phyloP scores from a whole-genome alignment of 805 yeast species.

The Pichia gijzeniarum region DNA sequence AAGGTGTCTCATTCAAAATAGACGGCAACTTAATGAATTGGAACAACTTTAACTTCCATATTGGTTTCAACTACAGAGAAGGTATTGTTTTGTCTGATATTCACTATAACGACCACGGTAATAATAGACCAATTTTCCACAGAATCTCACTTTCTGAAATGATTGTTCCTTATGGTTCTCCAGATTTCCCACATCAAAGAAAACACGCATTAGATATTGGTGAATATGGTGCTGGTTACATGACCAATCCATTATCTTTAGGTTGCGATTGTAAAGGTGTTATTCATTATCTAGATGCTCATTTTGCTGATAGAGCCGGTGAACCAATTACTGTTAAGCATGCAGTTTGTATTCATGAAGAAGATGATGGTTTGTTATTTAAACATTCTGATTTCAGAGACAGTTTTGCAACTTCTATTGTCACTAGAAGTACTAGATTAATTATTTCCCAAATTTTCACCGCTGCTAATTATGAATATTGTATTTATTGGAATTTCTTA shows the following conservation, averaged over 20 bases:
- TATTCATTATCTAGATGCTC: constrained; percentile 78
- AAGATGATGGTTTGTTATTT: constrained; percentile 72
- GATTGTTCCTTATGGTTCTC: constrained; percentile 82
- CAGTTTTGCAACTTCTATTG: constrained; percentile 65
- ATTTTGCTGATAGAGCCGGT: constrained; percentile 61
- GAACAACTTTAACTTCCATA: constrained; percentile 72
- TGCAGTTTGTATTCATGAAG: constrained; percentile 81
- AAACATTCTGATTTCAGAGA: constrained; percentile 85
- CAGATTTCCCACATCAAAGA: constrained; percentile 76
- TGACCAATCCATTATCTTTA: constrained; percentile 70
- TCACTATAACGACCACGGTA: constrained; percentile 69
- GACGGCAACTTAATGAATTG: constrained; percentile 64
- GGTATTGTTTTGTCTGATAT: constrained; percentile 75
- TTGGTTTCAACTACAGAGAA: constrained; percentile 82
- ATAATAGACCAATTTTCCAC: constrained; percentile 68
- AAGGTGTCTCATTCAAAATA: constrained; percentile 74
- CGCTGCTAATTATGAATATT: constrained; percentile 82
- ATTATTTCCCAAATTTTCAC: constrained; percentile 77
- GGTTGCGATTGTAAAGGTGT: constrained; percentile 88
- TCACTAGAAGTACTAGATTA: constrained; percentile 68
- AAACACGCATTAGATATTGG: constrained; percentile 85
- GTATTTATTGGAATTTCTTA: constrained; percentile 75
- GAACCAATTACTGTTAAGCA: constrained; percentile 65
- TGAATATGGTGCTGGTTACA: constrained; percentile 82
- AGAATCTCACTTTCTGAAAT: constrained; percentile 72